Conservation (phyloP, 345 rosid species). For the Pugionium dolabratum region DNA sequence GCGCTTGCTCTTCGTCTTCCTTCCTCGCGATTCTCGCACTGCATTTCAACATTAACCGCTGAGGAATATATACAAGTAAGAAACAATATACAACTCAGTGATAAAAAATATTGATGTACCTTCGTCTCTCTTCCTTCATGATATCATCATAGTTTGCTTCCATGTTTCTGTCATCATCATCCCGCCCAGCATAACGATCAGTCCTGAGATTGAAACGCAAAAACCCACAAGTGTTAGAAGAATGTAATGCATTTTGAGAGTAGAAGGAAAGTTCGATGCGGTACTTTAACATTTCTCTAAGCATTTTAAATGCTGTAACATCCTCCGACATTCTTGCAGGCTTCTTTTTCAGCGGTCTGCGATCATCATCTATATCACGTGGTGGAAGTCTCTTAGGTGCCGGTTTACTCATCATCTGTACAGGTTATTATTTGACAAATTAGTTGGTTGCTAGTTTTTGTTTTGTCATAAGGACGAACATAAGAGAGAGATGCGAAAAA, state of each 20-base stretch:
- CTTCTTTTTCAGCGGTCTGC: constrained; percentile 60
- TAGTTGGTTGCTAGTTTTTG: constrained; percentile 3
- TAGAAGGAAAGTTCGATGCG: neutral
- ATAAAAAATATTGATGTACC: constrained; percentile 48
- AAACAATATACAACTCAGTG: neutral
- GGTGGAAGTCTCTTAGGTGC: constrained; percentile 46
- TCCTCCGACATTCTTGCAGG: constrained; percentile 47
- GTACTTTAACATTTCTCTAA: constrained; percentile 68
- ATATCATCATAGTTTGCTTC: constrained; percentile 86
- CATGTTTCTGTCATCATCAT: constrained; percentile 71
- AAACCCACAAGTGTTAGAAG: neutral
- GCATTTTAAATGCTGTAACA: constrained; percentile 45
- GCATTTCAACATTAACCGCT: constrained; percentile 16
- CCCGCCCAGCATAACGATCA: constrained; percentile 33
- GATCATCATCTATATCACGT: constrained; percentile 40
- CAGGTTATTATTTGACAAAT: constrained; percentile 3
- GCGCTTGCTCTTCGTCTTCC: constrained; percentile 74
- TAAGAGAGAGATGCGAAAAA: neutral
- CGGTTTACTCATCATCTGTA: constrained; percentile 54
- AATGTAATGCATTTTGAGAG: constrained; percentile 1
- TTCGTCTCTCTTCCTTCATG: constrained; percentile 65
- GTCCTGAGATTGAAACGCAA: constrained; percentile 20
- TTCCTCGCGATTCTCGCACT: constrained; percentile 65
- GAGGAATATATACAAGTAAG: neutral
- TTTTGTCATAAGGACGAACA: neutral